phyloP scores from a whole-genome alignment of 2,329 filamentous ascomycete genomes.

The Colletotrichum sublineola region DNA sequence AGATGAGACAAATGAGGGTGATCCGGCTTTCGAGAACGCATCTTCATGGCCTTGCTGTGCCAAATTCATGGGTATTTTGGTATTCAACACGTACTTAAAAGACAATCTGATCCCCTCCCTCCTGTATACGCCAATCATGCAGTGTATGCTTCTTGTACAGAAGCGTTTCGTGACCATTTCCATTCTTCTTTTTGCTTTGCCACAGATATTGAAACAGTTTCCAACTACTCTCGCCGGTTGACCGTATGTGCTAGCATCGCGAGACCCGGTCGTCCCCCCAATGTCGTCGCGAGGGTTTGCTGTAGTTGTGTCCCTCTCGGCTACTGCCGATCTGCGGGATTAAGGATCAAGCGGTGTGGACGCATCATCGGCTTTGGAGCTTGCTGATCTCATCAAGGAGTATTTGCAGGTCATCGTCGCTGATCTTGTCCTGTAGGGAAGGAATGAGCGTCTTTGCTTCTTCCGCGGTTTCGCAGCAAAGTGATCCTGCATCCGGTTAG shows the following conservation, averaged over 20 bases:
- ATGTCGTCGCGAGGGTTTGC: neutral
- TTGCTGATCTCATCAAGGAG: slow-evolving; percentile 93
- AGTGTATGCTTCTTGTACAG: slow-evolving; percentile 29
- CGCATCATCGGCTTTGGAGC: slow-evolving; percentile 62
- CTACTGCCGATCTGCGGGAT: neutral
- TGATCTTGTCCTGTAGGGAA: slow-evolving; percentile 88
- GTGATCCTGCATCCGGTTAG: slow-evolving; percentile 71
- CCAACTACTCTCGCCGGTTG: neutral
- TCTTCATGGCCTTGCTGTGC: neutral
- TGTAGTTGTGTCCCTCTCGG: neutral
- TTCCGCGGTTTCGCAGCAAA: slow-evolving; percentile 93
- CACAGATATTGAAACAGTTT: neutral
- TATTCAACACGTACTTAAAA: slow-evolving; percentile 42
- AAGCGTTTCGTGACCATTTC: slow-evolving; percentile 28
- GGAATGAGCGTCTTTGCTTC: slow-evolving; percentile 98
- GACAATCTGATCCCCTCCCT: slow-evolving; percentile 38
- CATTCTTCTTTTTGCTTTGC: slow-evolving; percentile 2
- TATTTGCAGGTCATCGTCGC: slow-evolving; percentile 88
- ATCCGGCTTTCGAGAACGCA: neutral
- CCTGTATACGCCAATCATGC: slow-evolving; percentile 43
- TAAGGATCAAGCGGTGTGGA: neutral
- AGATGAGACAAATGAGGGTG: neutral
- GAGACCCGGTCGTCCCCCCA: neutral
- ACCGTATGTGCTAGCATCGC: neutral
- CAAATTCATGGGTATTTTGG: slow-evolving; percentile 42